Base-by-base conservation (phyloP, 257 asterid species). In the Ehretia macrophylla region DNA sequence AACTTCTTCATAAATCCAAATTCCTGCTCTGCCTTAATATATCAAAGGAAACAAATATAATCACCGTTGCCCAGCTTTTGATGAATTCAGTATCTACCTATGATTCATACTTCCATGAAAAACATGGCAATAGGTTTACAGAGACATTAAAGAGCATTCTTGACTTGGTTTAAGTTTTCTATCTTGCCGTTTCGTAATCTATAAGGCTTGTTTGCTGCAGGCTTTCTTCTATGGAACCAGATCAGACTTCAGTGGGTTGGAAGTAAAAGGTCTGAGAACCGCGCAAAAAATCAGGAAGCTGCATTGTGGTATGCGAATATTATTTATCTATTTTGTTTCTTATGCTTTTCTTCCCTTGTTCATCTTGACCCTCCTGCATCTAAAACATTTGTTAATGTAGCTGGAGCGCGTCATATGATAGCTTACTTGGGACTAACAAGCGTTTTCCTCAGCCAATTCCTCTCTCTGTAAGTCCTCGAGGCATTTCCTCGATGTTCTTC, bases 381-480 rank as follows among this genome's bases (percentile, higher is more conserved):
- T 64, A 20, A 54, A 32, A 35, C 60, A 10, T 21, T 35, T 35
- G 19, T 38, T 40, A 42, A 14, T 66, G 45, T 56, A 84, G 95
- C 63, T 87, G 95, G 93, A 76, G 82, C 51, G 85, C 85, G 16
- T 74, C 77, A 37, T 84, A 80, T 16, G 95, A 84, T 19, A 77
- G 77, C 73, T 71, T 80, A 58, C 73, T 87, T 58, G 90, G 85
- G 46, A 81, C 89, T 16, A 80, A 79, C 85, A 87, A 77, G 63
- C 78, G 72, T 49, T 84, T 80, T 48, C 75, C 90, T 32, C 83
- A 72, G 69, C 82, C 85, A 9, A 79, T 86, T 72, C 90, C 95
- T 53, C 93, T 86, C 67, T 51, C 86, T 10, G 95, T 86, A 56
- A 82, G 95, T 72, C 8, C 4, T 27, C 35, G 4, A 27, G 35